phyloP scores from a whole-genome alignment of 495 filamentous ascomycete species.

The Chaetomium fimeti region DNA sequence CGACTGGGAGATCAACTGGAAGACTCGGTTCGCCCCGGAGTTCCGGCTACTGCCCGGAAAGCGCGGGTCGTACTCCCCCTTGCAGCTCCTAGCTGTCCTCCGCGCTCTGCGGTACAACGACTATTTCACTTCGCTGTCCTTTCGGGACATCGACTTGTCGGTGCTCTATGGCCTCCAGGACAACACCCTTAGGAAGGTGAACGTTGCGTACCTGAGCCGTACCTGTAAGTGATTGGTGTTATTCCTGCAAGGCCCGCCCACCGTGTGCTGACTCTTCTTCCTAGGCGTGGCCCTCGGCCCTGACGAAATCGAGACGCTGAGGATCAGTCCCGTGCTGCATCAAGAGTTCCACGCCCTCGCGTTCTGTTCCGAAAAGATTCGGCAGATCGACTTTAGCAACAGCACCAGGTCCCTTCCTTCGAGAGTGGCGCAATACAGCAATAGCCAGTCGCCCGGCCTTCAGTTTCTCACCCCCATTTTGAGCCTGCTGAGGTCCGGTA shows the following conservation, averaged over 20 bases:
- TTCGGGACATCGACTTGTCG: slow-evolving; percentile 65
- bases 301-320: slow-evolving; percentile 40
- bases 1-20: slow-evolving; percentile 75
- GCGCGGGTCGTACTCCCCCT: slow-evolving; percentile 60
- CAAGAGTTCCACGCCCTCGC: slow-evolving; percentile 52
- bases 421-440: slow-evolving; percentile 1
- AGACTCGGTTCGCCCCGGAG: slow-evolving; percentile 75
- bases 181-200: slow-evolving; percentile 29
- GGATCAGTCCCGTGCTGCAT: slow-evolving; percentile 42
- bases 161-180: slow-evolving; percentile 38
- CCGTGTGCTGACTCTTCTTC: slow-evolving; percentile 15
- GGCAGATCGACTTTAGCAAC: slow-evolving; percentile 46
- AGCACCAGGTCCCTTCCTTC: slow-evolving; percentile 28
- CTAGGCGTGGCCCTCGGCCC: slow-evolving; percentile 32
- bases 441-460: slow-evolving; percentile 15
- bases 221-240: slow-evolving; percentile 26
- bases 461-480: slow-evolving; percentile 39
- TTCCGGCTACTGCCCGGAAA: slow-evolving; percentile 76
- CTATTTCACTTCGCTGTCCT: slow-evolving; percentile 81
- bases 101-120: slow-evolving; percentile 90
- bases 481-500: slow-evolving; percentile 30
- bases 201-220: slow-evolving; percentile 36
- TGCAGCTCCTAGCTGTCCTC: slow-evolving; percentile 83
- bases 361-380: slow-evolving; percentile 46
- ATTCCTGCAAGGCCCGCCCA: background rate